Evolutionary conservation across 768 basidiomycete species (phyloP), one percentile per base, ranked within the genome.

Genomic region (Leccinum truebloodii): DNA sequence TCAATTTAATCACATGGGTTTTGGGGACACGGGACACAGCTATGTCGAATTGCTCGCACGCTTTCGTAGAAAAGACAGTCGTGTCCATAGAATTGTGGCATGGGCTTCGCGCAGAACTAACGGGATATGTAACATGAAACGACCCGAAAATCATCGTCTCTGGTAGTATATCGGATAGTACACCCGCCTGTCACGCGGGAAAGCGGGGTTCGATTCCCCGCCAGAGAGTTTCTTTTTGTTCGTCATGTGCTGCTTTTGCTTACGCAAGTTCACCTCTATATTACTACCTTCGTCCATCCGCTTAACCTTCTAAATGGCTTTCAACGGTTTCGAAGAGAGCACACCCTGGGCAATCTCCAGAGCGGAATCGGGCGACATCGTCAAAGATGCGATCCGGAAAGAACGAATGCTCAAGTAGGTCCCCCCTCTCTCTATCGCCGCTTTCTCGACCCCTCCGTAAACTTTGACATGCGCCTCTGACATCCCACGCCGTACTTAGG

Each of bases 381-480:
- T 94, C 41, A 85, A 84, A 63, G 89, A 92, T 65, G 87, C 92
- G 7, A 78, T 94, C 55, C 80, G 76, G 71, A 94, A 93, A 67
- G 92, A 94, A 70, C 79, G 86, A 58, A 65, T 89, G 9, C 82
- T 94, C 71, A 90, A 88, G 92, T 93, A 62, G 41, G 86, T 76
- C 22, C 26, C 41, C 9, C 32, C 32, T 30, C 14, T 48, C 30
- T 57, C 22, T 35, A 41, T 41, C 37, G 18, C 39, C 39, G 41
- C n/a, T n/a, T 46, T 20, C 44, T 46, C 7, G 20, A 20, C 41
- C 22, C 12, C 12, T 46, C 20, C 20, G 44, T 46, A 46, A 44
- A 46, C 9, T 20, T 46, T 20, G 44, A 54, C 39, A 9, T 8
- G 48, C 24, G 14, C 41, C 10, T 30, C 60, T 56, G 61, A 66